Conservation (phyloP, 192 early-diverging fungal genomes). For the Entophlyctis helioformis region DNA sequence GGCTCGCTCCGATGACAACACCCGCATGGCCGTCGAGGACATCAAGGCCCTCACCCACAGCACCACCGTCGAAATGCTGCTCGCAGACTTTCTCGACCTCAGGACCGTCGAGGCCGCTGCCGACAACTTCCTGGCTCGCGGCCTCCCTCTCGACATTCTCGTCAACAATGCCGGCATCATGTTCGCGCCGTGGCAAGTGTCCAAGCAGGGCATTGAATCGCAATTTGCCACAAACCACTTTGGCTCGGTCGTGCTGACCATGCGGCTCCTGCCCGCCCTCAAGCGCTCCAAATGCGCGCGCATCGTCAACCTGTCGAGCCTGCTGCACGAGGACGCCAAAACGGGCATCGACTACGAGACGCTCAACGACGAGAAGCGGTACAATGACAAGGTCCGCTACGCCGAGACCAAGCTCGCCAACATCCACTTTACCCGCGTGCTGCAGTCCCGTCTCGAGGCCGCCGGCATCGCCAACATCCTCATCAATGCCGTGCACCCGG, state of each 20-base stretch:
- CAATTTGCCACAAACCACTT: slow-evolving; percentile 60
- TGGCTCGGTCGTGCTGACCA: slow-evolving; percentile 30
- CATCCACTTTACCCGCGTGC: slow-evolving; percentile 28
- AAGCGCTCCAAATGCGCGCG: slow-evolving; percentile 5
- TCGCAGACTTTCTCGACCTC: slow-evolving; percentile 15
- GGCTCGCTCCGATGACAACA: too few species aligned
- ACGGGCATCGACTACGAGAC: slow-evolving; percentile 12
- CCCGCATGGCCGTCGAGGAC: slow-evolving; percentile 7
- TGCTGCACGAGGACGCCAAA: slow-evolving; percentile 5
- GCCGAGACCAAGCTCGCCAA: slow-evolving; percentile 38
- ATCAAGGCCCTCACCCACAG: slow-evolving; percentile 11
- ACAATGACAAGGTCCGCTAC: slow-evolving; percentile 8
- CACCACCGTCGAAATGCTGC: slow-evolving; percentile 13
- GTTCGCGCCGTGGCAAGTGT: slow-evolving; percentile 34
- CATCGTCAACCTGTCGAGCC: slow-evolving; percentile 23
- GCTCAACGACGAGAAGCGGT: slow-evolving; percentile 9
- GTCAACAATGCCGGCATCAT: slow-evolving; percentile 67
- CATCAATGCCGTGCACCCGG: slow-evolving; percentile 28
- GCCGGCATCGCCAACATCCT: background rate
- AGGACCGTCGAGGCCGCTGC: slow-evolving; percentile 21
- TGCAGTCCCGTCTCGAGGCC: background rate
- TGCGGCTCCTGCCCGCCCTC: slow-evolving; percentile 13
- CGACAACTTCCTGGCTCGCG: slow-evolving; percentile 15
- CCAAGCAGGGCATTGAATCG: slow-evolving; percentile 49
- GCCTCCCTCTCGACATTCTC: slow-evolving; percentile 30